phyloP scores from a whole-genome alignment of 2,329 filamentous ascomycete genomes.

The Aspergillus hiratsukae region DNA sequence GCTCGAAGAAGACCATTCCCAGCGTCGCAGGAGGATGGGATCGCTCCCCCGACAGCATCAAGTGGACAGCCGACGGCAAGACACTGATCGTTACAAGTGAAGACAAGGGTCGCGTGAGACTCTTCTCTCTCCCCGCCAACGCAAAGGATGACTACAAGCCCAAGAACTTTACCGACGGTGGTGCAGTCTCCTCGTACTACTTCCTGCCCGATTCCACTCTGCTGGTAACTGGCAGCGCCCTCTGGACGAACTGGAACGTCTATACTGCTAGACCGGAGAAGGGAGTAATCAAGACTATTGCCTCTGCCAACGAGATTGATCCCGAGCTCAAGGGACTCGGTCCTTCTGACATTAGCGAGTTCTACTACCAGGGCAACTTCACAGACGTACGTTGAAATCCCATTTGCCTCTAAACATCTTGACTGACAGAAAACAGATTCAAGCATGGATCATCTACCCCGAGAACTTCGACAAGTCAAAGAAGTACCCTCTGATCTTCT shows the following conservation, averaged over 20 bases:
- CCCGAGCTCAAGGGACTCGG: slow-evolving; percentile 33
- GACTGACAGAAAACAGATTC: slow-evolving; percentile 27
- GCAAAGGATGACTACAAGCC: slow-evolving; percentile 31
- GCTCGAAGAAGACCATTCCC: slow-evolving; percentile 33
- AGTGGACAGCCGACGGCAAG: slow-evolving; percentile 52
- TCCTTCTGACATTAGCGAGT: slow-evolving; percentile 32
- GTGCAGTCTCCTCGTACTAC: slow-evolving; percentile 26
- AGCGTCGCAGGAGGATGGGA: slow-evolving; percentile 46
- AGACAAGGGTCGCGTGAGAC: slow-evolving; percentile 54
- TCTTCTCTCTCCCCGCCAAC: slow-evolving; percentile 33
- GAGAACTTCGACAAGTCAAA: slow-evolving; percentile 61
- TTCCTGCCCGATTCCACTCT: slow-evolving; percentile 27
- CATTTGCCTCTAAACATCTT: neutral
- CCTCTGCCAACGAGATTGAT: slow-evolving; percentile 38
- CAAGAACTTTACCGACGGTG: slow-evolving; percentile 33
- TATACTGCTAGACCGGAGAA: slow-evolving; percentile 29
- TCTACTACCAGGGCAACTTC: slow-evolving; percentile 35
- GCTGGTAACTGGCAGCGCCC: slow-evolving; percentile 30
- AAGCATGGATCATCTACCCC: slow-evolving; percentile 41
- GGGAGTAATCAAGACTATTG: slow-evolving; percentile 24
- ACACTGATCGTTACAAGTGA: slow-evolving; percentile 71
- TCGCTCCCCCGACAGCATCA: slow-evolving; percentile 47
- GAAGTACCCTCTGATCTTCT: slow-evolving; percentile 72
- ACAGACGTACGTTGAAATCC: slow-evolving; percentile 26
- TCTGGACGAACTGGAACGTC: slow-evolving; percentile 35